Base-by-base conservation (phyloP, 345 rosid species). In the Murraya koenigii region DNA sequence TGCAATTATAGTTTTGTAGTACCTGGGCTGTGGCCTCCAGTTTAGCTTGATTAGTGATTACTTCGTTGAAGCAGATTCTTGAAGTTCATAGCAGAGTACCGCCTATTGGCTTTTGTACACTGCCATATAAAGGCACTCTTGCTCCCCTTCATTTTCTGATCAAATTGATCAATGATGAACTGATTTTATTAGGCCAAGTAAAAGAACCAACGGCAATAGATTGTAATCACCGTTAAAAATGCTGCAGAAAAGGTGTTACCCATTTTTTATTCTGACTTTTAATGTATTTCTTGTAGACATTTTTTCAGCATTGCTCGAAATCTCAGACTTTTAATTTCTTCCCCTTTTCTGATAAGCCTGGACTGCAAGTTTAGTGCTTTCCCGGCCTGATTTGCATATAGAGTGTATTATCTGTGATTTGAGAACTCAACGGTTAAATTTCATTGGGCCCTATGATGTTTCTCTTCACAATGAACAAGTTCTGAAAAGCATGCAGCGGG, bases 1-100 rank as follows among this genome's bases (percentile, higher is more conserved):
- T 44, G 23, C 52, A 4, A 52, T 17, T 44, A 33, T 20, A 35
- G 32, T 14, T 33, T 13, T 44, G 49, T 44, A 3, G 77, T 20
- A 17, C 52, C 28, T 52, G 63, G 10, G 20, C 28, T 0, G 22
- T 17, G 49, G n/a, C 56, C 25, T 60, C 9, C 41, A 25, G 47
- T 32, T 13, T 59, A 28, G 49, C 49, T 54, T 15, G 17, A 65
- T 71, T 80, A 60, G 39, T 22, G 19, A 65, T 71, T 76, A 66
- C 28, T 36, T 25, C 0, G 1, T 63, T 4, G 56, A 44, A 63
- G 71, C 80, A 44, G 30, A 47, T 35, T 65, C 77, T 71, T 44
- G 26, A 52, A 44, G 63, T 39, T 38, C 38, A 54, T 30, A 38
- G 60, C 47, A 62, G 82, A 56, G 49, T 69, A 35, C 20, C 55